Percentiles rank a stretch among this genome's conserved stretches.
Evolutionary conservation across 2,329 filamentous ascomycete species (phyloP).

Genomic region (Hymenoscyphus fraxineus): DNA sequence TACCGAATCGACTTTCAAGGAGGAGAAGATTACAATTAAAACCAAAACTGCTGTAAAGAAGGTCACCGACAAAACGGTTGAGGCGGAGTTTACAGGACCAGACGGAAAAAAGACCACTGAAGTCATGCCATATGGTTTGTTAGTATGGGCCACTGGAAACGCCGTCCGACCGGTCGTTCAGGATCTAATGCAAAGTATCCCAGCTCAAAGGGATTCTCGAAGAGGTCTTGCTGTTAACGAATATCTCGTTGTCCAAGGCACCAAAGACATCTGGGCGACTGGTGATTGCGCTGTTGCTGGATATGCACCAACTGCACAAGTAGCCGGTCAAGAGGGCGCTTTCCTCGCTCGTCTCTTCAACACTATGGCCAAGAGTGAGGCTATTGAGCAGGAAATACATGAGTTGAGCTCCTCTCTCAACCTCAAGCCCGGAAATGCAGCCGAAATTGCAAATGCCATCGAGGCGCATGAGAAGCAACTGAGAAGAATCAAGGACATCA

Average conservation of each 20-base stretch:
- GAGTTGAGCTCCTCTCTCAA: conserved; percentile 62
- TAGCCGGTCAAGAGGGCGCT: conserved; percentile 89
- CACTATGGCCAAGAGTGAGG: conserved; percentile 94
- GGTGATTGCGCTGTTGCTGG: conserved; percentile 97
- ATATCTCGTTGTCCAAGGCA: conserved; percentile 95
- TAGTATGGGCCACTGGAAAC: conserved; percentile 98
- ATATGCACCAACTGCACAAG: conserved; percentile 96
- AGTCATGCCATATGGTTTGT: conserved; percentile 85
- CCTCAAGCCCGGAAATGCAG: conserved; percentile 59
- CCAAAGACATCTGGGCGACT: conserved; percentile 96
- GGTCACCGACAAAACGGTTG: conserved; percentile 87
- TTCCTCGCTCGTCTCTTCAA: conserved; percentile 97
- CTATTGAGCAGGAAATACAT: conserved; percentile 71
- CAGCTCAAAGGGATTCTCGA: conserved; percentile 90
- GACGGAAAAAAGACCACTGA: conserved; percentile 81
- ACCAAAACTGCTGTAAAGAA: conserved; percentile 99
- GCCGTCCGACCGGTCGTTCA: conserved; percentile 83
- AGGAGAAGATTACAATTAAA: conserved; percentile 95
- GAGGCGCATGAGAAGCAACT: conserved; percentile 83
- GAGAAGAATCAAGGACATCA: conserved; percentile 86
- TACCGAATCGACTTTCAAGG: conserved; percentile 97
- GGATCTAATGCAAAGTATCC: conserved; percentile 88
- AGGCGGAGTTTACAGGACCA: conserved; percentile 77
- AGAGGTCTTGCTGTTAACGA: conserved; percentile 96
- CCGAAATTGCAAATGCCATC: conserved; percentile 69